phyloP scores from a whole-genome alignment of 192 early-diverging fungal species.

The Rhizophagus sp. region DNA sequence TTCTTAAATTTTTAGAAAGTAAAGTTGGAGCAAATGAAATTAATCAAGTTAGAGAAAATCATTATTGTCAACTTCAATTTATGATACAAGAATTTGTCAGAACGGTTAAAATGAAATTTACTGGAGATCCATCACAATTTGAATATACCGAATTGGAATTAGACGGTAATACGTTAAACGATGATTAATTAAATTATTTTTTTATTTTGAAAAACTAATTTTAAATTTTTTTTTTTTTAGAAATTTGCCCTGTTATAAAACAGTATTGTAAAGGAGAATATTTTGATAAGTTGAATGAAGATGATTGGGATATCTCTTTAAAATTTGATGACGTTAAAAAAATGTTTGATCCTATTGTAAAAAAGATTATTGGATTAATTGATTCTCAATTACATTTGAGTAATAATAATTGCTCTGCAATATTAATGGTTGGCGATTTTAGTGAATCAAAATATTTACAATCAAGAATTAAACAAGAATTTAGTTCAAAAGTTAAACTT shows the following conservation, averaged over 20 bases:
- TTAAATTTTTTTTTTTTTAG: not conserved
- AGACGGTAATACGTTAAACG: not conserved
- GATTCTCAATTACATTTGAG: constrained; percentile 51
- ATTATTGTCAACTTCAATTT: not conserved
- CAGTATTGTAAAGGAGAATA: not conserved
- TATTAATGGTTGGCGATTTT: constrained; percentile 58
- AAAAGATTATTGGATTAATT: constrained; percentile 50
- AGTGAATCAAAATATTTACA: constrained; percentile 56
- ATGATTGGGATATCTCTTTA: not conserved
- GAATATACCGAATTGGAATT: not conserved
- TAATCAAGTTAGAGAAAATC: not conserved
- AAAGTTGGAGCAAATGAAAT: not conserved
- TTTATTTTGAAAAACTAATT: too few species aligned
- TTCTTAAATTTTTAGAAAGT: not conserved
- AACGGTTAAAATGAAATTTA: not conserved
- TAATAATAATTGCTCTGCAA: constrained; percentile 39
- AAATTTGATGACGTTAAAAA: not conserved
- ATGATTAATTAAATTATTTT: not conserved
- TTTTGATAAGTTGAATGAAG: not conserved
- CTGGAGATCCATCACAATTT: not conserved
- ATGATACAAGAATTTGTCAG: not conserved
- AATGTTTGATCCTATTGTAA: constrained; percentile 55
- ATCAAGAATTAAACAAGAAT: constrained; percentile 52
- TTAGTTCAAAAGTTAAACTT: constrained; percentile 43
- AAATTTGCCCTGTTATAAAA: not conserved